A percentile compares a stretch with the other conserved stretches of the same genome.
Evolutionary conservation across 2,329 filamentous ascomycete genomes (phyloP).

Genomic region (Cadophora sp.): DNA sequence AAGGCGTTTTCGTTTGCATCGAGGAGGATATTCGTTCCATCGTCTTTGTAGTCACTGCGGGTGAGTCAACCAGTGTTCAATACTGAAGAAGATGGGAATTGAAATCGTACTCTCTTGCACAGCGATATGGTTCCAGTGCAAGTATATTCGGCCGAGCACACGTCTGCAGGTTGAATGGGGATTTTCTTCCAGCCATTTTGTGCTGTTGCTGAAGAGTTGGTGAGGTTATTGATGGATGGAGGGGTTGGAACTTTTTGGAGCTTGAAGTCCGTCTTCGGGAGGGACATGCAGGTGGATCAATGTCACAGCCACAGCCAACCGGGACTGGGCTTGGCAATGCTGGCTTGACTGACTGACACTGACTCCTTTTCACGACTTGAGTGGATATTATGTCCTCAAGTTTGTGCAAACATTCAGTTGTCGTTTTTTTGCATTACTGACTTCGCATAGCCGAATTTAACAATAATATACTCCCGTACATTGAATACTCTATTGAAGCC

Average conservation of each 20-base stretch:
- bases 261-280: constrained; percentile 13
- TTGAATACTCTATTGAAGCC: too few species aligned
- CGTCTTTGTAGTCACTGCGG: constrained; percentile 94
- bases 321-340: neutral
- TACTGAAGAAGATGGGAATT: constrained; percentile 25
- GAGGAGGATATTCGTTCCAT: constrained; percentile 93
- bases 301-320: constrained; percentile 5
- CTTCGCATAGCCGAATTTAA: too few species aligned
- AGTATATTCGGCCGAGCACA: constrained; percentile 82
- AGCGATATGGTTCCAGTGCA: constrained; percentile 78
- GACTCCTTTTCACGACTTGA: too few species aligned
- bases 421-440: too few species aligned
- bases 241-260: constrained; percentile 22
- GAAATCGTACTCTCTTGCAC: constrained; percentile 78
- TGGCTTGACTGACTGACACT: neutral
- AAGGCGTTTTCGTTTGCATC: constrained; percentile 99
- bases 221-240: constrained; percentile 19
- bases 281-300: neutral
- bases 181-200: constrained; percentile 47
- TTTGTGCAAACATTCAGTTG: too few species aligned
- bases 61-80: constrained; percentile 42
- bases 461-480: too few species aligned
- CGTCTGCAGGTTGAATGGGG: constrained; percentile 74
- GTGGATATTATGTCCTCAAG: too few species aligned
- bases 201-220: constrained; percentile 7